phyloP scores from a whole-genome alignment of 306 rosid species.

The Medicago arabica region DNA sequence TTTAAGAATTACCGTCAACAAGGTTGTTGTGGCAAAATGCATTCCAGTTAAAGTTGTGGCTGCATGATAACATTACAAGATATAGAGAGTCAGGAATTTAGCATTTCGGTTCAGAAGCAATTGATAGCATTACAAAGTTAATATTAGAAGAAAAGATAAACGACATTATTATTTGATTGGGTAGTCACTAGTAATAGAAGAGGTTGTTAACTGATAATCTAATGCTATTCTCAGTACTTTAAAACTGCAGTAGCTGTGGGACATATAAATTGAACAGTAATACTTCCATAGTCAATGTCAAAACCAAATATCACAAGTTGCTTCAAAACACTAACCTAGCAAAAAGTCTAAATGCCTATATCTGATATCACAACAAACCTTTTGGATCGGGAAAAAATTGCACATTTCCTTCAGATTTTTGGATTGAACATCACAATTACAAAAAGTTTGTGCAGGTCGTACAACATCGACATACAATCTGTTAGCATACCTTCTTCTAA shows the following conservation, averaged over 20 bases:
- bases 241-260: constrained; percentile 19
- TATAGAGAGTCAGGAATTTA: constrained; percentile 40
- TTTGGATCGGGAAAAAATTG: constrained; percentile 11
- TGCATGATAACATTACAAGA: constrained; percentile 52
- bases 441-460: neutral
- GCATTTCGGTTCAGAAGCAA: constrained; percentile 35
- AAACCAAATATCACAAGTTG: constrained; percentile 28
- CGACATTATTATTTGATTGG: constrained; percentile 18
- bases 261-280: neutral
- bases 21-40: constrained; percentile 80
- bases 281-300: constrained; percentile 22
- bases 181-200: constrained; percentile 14
- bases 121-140: constrained; percentile 25
- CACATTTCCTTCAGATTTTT: constrained; percentile 5
- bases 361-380: constrained; percentile 1
- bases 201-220: constrained; percentile 30
- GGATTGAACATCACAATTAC: neutral
- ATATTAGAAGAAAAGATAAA: constrained; percentile 38
- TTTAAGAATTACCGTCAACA: constrained; percentile 68
- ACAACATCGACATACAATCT: constrained; percentile 19
- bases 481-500: constrained; percentile 9
- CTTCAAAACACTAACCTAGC: constrained; percentile 3
- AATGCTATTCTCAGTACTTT: constrained; percentile 24
- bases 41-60: constrained; percentile 87
- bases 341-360: constrained; percentile 5